Evolutionary conservation across 306 rosid genomes (phyloP).

Genomic region (Erythrophleum fordii): DNA sequence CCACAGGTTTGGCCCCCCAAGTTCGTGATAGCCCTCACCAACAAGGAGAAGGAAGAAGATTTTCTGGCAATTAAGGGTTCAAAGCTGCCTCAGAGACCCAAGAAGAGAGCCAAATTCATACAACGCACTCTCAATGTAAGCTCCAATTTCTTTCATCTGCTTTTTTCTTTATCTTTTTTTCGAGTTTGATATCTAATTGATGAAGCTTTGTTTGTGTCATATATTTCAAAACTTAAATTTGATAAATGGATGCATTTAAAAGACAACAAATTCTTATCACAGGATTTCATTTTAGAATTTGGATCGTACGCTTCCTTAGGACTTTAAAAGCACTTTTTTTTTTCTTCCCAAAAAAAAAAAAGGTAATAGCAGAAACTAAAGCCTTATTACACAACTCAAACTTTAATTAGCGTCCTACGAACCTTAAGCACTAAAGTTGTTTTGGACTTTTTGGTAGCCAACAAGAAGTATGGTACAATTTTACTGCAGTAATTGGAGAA

Average conservation of each 20-base stretch:
- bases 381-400: not conserved
- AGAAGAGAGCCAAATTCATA: constrained; percentile 81
- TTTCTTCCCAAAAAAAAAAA: not conserved
- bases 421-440: not conserved
- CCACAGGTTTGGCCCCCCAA: constrained; percentile 85
- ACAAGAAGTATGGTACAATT: not conserved
- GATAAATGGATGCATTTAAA: constrained; percentile 5
- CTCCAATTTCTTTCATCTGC: constrained; percentile 14
- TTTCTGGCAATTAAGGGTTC: constrained; percentile 90
- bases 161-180: not conserved
- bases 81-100: constrained; percentile 91
- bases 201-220: not conserved
- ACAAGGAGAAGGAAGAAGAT: constrained; percentile 96
- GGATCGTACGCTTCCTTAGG: not conserved
- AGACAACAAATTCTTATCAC: not conserved
- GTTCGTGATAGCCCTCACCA: constrained; percentile 87
- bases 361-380: not conserved
- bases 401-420: not conserved
- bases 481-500: not conserved
- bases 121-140: constrained; percentile 97
- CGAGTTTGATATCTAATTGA: not conserved
- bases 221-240: constrained; percentile 3
- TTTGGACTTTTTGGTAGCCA: not conserved
- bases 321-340: not conserved
- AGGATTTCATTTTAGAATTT: constrained; percentile 3